Conservation (phyloP, 2,329 filamentous ascomycete genomes). For the Exophiala sp. region DNA sequence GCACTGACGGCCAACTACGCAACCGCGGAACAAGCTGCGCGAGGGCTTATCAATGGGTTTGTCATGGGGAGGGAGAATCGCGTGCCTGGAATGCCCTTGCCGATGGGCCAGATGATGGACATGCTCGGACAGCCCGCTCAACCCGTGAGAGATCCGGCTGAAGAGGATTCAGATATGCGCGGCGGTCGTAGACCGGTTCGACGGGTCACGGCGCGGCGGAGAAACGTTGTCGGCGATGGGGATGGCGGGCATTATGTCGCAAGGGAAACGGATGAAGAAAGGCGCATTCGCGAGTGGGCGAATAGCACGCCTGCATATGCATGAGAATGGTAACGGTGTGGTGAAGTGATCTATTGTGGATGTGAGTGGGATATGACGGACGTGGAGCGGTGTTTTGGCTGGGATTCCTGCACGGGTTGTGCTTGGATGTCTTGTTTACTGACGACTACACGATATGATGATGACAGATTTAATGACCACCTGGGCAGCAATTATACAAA, state of each 20-base stretch:
- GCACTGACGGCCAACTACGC: constrained; percentile 34
- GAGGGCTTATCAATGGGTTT: constrained; percentile 27
- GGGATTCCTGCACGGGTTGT: too few species aligned
- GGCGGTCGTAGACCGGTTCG: constrained; percentile 4
- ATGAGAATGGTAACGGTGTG: neutral
- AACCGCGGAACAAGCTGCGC: constrained; percentile 33
- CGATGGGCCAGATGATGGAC: constrained; percentile 17
- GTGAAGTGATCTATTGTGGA: neutral
- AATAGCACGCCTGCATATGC: constrained; percentile 7
- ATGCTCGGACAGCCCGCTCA: constrained; percentile 3
- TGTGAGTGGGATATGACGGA: neutral
- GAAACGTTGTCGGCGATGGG: constrained; percentile 27
- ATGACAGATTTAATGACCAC: too few species aligned
- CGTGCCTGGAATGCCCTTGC: constrained; percentile 17
- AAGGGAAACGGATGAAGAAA: constrained; percentile 42
- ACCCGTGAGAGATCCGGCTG: constrained; percentile 9
- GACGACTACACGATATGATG: too few species aligned
- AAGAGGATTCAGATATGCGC: constrained; percentile 4
- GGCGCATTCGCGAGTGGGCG: constrained; percentile 22
- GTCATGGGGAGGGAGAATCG: constrained; percentile 26
- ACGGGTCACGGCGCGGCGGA: constrained; percentile 32
- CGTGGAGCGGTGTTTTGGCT: too few species aligned
- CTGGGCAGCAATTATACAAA: too few species aligned
- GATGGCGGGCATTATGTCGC: constrained; percentile 42
- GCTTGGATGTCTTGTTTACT: too few species aligned